phyloP scores from a whole-genome alignment of 1,284 basidiomycete genomes.

The Ustilago crameri region DNA sequence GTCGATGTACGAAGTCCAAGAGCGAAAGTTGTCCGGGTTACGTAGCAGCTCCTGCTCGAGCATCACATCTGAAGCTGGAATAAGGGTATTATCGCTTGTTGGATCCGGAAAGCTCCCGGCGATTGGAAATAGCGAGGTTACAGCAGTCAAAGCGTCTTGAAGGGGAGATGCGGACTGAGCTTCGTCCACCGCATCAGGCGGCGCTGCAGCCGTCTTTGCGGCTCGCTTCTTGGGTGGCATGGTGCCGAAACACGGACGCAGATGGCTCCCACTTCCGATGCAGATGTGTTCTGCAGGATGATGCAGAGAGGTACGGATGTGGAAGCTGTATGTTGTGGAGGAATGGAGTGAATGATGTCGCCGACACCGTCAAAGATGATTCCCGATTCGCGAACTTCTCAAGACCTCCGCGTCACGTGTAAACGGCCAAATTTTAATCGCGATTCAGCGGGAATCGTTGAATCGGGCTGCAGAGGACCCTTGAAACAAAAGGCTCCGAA shows the following conservation, averaged over 20 bases:
- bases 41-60: conserved; percentile 95
- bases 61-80: conserved; percentile 81
- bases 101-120: conserved; percentile 86
- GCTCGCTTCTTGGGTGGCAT: conserved; percentile 39
- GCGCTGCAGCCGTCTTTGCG: conserved; percentile 7
- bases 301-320: not conserved
- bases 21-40: conserved; percentile 88
- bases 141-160: conserved; percentile 17
- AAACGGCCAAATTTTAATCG: not conserved
- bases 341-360: not conserved
- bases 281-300: not conserved
- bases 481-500: conserved; percentile 44
- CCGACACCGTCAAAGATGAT: conserved; percentile 4
- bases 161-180: conserved; percentile 7
- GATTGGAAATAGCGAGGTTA: conserved; percentile 75
- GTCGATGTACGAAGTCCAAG: conserved; percentile 90
- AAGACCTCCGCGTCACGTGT: conserved; percentile 8
- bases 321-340: conserved; percentile 1
- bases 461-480: conserved; percentile 15
- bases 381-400: conserved; percentile 45
- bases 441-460: not conserved
- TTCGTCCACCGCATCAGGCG: conserved; percentile 2
- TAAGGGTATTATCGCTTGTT: conserved; percentile 78
- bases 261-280: not conserved
- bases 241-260: not conserved